phyloP scores from a whole-genome alignment of 192 early-diverging fungal genomes.

The Pecoramyces ruminantium region DNA sequence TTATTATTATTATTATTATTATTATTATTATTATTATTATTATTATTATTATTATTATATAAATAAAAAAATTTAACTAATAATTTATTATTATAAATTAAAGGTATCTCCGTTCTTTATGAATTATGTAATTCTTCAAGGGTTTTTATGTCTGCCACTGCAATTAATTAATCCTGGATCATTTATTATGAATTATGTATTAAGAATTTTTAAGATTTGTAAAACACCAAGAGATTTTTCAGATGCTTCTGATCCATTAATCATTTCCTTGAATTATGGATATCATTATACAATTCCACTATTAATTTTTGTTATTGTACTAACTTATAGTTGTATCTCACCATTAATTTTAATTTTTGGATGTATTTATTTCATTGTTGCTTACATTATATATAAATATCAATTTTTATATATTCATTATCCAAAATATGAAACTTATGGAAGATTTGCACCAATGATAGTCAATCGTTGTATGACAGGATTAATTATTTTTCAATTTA shows the following conservation, averaged over 20 bases:
- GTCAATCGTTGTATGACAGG: constrained; percentile 37
- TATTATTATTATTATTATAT: constrained; percentile 14
- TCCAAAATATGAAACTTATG: constrained; percentile 35
- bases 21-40: too few relatives aligned
- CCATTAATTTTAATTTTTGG: constrained; percentile 56
- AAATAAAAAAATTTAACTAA: constrained; percentile 56
- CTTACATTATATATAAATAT: constrained; percentile 56
- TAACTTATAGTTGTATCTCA: constrained; percentile 60
- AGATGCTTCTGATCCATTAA: constrained; percentile 42
- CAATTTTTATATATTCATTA: constrained; percentile 37
- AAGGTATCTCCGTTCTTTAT: constrained; percentile 62
- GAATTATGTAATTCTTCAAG: constrained; percentile 53
- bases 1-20: too few relatives aligned
- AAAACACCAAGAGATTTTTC: constrained; percentile 67
- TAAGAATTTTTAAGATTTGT: constrained; percentile 33
- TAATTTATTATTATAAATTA: constrained; percentile 44
- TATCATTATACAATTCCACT: constrained; percentile 51
- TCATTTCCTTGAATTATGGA: constrained; percentile 45
- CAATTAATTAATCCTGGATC: constrained; percentile 51
- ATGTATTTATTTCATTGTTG: constrained; percentile 43
- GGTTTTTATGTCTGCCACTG: constrained; percentile 50
- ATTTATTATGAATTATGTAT: constrained; percentile 30
- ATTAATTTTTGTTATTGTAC: constrained; percentile 50
- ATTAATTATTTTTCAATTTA: constrained; percentile 33
- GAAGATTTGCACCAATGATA: constrained; percentile 28